These are phyloP conservation scores for Porphyra umbilicalis DNA, from an alignment of 31 red algal genomes.

Conservation along the genomic window DNA sequence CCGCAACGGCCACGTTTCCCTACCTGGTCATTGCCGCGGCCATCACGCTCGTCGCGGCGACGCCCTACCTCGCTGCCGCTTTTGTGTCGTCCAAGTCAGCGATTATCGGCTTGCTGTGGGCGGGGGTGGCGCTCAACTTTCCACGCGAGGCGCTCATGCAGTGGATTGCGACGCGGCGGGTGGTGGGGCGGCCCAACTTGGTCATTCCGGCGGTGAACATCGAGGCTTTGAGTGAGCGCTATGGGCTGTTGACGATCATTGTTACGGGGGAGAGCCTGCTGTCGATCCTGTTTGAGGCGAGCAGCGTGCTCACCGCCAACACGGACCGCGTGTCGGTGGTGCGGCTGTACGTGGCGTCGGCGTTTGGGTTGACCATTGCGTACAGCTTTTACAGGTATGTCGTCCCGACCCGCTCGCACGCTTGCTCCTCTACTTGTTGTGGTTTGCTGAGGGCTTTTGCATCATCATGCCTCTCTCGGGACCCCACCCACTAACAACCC, in stretches of 20 bases:
- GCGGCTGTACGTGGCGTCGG: not conserved
- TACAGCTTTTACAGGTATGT: not conserved
- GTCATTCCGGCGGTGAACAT: constrained; percentile 49
- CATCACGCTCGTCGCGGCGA: not conserved
- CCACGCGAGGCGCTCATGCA: not conserved
- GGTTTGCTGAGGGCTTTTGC: too few species aligned
- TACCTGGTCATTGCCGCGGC: constrained; percentile 3
- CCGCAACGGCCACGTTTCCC: not conserved
- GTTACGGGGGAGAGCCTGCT: constrained; percentile 38
- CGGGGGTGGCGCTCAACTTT: not conserved
- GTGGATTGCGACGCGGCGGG: not conserved
- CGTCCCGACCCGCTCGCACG: too few species aligned
- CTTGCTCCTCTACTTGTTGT: too few species aligned
- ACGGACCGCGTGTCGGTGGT: not conserved
- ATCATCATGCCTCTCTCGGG: too few species aligned
- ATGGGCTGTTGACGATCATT: constrained; percentile 63
- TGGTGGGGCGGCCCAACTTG: not conserved
- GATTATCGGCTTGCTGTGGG: not conserved
- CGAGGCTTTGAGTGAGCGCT: constrained; percentile 61
- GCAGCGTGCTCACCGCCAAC: not conserved
- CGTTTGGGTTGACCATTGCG: not conserved
- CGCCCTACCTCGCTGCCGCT: constrained; percentile 55
- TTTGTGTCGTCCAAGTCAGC: constrained; percentile 21
- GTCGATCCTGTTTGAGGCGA: not conserved
- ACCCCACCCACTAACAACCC: too few species aligned